Conservation (phyloP, 345 rosid species). For the Moringa oleifera region DNA sequence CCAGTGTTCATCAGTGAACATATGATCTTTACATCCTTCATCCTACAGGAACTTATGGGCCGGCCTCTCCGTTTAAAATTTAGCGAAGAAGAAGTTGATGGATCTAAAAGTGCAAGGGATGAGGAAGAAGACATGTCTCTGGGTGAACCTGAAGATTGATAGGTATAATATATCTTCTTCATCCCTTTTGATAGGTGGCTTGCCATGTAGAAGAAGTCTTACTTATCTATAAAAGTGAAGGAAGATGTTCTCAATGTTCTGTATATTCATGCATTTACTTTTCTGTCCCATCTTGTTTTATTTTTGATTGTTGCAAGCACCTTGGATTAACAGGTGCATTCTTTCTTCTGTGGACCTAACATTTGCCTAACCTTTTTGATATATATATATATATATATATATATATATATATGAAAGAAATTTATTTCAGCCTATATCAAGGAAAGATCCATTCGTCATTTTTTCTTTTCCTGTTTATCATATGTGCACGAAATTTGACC, state of each 20-base stretch:
- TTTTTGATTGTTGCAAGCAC: neutral
- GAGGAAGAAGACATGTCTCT: conserved; percentile 15
- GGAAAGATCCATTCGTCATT: too few species aligned
- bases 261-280: conserved; percentile 3
- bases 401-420: neutral
- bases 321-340: too few species aligned
- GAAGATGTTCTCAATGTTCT: neutral
- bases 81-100: conserved; percentile 39
- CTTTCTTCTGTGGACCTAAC: too few species aligned
- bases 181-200: too few species aligned
- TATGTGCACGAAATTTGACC: too few species aligned
- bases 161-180: too few species aligned
- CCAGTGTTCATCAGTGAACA: too few species aligned
- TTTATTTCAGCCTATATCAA: conserved; percentile 1
- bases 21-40: too few species aligned
- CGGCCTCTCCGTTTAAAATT: conserved; percentile 68
- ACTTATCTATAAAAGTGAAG: conserved; percentile 5
- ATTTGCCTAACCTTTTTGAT: too few species aligned
- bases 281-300: neutral
- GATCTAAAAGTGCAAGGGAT: conserved; percentile 37
- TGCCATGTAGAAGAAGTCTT: too few species aligned
- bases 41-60: conserved; percentile 73
- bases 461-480: too few species aligned
- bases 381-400: neutral
- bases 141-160: conserved; percentile 24